Evolutionary conservation across 1,284 basidiomycete genomes (phyloP).

Genomic region (Ustilago curta): DNA sequence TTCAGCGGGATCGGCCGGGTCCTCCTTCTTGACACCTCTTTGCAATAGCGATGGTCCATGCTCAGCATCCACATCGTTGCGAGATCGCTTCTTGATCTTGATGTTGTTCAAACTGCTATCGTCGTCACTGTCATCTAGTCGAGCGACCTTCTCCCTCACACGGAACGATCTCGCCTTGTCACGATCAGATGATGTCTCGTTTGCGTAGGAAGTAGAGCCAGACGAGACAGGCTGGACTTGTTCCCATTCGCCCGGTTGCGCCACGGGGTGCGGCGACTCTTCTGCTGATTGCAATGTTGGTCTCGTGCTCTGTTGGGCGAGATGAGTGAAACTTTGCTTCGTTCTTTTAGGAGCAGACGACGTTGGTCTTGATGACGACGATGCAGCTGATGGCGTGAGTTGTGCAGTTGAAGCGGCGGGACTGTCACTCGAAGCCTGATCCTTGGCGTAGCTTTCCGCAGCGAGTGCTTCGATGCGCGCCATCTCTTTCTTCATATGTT

Average conservation of each 20-base stretch:
- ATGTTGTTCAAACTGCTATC: constrained; percentile 35
- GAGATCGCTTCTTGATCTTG: constrained; percentile 54
- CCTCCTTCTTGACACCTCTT: constrained; percentile 19
- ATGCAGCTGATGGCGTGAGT: constrained; percentile 70
- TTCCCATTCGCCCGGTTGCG: constrained; percentile 86
- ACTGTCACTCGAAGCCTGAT: background rate
- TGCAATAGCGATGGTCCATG: background rate
- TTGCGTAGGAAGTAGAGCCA: constrained; percentile 3
- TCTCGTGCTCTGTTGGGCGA: background rate
- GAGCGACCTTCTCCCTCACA: constrained; percentile 46
- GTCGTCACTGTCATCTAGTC: constrained; percentile 39
- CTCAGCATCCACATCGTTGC: background rate
- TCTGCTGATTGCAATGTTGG: constrained; percentile 72
- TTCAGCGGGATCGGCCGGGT: background rate
- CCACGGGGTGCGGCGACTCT: constrained; percentile 76
- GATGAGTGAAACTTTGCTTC: background rate
- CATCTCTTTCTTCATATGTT: constrained; percentile 88
- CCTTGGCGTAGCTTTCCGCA: constrained; percentile 63
- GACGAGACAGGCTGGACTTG: constrained; percentile 69
- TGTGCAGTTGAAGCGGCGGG: constrained; percentile 38
- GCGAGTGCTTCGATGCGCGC: constrained; percentile 82
- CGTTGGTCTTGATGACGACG: background rate
- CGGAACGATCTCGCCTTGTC: constrained; percentile 52
- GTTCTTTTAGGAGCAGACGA: background rate
- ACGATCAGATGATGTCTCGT: constrained; percentile 32